phyloP scores from a whole-genome alignment of 345 rosid genomes.

The Balakata baccata region DNA sequence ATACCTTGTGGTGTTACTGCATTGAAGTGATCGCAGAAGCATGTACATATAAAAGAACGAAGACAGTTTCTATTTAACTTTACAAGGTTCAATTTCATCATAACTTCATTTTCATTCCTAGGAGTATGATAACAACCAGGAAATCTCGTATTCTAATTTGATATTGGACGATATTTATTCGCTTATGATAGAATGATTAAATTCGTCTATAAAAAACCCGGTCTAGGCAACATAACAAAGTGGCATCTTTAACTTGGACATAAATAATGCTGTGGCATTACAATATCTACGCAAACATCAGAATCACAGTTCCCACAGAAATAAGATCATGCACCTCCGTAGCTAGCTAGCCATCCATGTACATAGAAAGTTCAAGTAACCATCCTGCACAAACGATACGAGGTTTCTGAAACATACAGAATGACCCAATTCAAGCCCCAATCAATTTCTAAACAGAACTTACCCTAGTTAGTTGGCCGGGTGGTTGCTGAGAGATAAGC shows the following conservation, averaged over 20 bases:
- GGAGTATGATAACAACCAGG: too few relatives aligned
- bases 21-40: neutral
- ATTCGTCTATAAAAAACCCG: too few relatives aligned
- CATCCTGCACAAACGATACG: neutral
- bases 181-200: too few relatives aligned
- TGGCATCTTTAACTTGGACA: neutral
- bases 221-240: neutral
- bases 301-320: neutral
- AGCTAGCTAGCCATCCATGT: slow-evolving; percentile 4
- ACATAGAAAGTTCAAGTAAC: neutral
- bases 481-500: slow-evolving; percentile 33
- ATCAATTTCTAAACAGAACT: neutral
- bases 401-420: neutral
- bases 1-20: neutral
- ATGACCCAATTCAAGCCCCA: neutral
- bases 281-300: neutral
- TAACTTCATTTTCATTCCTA: neutral
- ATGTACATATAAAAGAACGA: too few relatives aligned
- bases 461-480: slow-evolving; percentile 25
- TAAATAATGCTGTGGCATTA: neutral
- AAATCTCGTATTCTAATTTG: too few relatives aligned
- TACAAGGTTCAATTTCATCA: neutral
- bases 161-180: too few relatives aligned
- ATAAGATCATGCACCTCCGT: neutral
- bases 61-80: neutral